Evolutionary conservation across 192 early-diverging fungal genomes (phyloP), one percentile per base, ranked within the genome.

Genomic region (Geranomyces variabilis): DNA sequence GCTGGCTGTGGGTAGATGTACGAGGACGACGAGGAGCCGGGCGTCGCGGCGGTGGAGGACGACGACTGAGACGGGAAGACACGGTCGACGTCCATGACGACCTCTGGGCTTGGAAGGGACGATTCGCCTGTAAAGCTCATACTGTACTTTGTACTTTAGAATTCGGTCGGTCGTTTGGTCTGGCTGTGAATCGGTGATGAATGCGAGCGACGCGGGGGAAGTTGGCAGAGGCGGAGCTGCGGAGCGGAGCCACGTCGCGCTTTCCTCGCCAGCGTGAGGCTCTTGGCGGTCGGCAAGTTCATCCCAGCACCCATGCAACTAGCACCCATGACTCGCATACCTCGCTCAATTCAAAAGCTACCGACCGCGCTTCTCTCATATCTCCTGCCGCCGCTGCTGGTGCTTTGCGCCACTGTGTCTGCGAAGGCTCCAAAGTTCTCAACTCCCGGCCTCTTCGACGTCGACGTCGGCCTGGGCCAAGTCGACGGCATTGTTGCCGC

Each of bases 401-500:
- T n/a, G 7, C 51, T 53, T 7, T 3, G 9, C 17, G 28, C 15
- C 6, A 30, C 29, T 31, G 58, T 34, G 5, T 34, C 17, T 17
- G 58, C 28, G 17, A 60, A 60, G 31, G 58, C 58, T 9, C 74
- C 74, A 36, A 69, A 60, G 47, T 75, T 75, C 53, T 63, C 74
- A 14, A 41, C 74, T 1, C 48, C 72, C 2, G 66, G 70, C n/a
- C 56, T 77, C 19, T 73, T 60, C 33, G 61, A 71, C n/a, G 66
- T 77, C 12, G 49, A 80, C 51, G 79, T 90, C 31, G 89, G 88
- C 28, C 78, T 95, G 0, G 41, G 63, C 14, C 80, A 83, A 36
- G 70, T 93, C 41, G 80, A 86, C 30, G 93, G 92, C 24, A 88
- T 88, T 9, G 88, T 93, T 12, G 88, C 87, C 30, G 94, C 93